Percentiles rank a stretch among this genome's conserved stretches.
These are phyloP conservation scores for Phytopythium kandeliae DNA, from an alignment of 352 stramenopile genomes.

Conservation along the genomic window DNA sequence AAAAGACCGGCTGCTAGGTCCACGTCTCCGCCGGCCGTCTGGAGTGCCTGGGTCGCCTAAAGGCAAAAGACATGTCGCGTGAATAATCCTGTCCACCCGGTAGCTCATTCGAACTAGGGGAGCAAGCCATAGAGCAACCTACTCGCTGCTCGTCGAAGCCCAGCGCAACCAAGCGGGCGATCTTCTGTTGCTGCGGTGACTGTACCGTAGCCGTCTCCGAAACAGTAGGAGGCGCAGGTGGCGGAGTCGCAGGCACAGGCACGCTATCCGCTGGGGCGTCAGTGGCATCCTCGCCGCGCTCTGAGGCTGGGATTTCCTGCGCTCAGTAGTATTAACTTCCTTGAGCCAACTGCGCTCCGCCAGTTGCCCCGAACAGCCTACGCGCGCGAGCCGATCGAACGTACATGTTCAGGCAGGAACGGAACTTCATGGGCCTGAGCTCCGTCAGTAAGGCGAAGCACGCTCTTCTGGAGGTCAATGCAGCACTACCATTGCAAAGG, in stretches of 20 bases:
- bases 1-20: constrained; percentile 77
- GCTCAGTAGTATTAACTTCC: neutral
- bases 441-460: constrained; percentile 76
- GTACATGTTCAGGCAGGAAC: constrained; percentile 85
- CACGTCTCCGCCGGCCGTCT: constrained; percentile 71
- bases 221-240: constrained; percentile 8
- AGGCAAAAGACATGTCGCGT: constrained; percentile 11
- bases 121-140: constrained; percentile 5
- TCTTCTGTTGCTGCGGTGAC: constrained; percentile 35
- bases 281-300: constrained; percentile 29
- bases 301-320: constrained; percentile 67
- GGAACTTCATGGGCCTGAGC: constrained; percentile 65
- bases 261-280: constrained; percentile 13
- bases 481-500: constrained; percentile 51
- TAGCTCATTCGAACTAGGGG: too few species aligned
- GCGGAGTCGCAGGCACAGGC: constrained; percentile 7
- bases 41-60: constrained; percentile 55
- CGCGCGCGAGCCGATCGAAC: neutral
- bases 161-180: constrained; percentile 55
- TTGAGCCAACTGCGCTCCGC: constrained; percentile 4
- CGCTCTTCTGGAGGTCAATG: constrained; percentile 94
- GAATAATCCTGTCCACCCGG: too few species aligned
- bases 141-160: constrained; percentile 63
- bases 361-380: neutral
- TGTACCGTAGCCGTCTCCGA: neutral